Percentiles rank a stretch among this genome's conserved stretches.
These are phyloP conservation scores for Mortierella alpina DNA, from an alignment of 192 early-diverging fungal species.

Conservation along the genomic window DNA sequence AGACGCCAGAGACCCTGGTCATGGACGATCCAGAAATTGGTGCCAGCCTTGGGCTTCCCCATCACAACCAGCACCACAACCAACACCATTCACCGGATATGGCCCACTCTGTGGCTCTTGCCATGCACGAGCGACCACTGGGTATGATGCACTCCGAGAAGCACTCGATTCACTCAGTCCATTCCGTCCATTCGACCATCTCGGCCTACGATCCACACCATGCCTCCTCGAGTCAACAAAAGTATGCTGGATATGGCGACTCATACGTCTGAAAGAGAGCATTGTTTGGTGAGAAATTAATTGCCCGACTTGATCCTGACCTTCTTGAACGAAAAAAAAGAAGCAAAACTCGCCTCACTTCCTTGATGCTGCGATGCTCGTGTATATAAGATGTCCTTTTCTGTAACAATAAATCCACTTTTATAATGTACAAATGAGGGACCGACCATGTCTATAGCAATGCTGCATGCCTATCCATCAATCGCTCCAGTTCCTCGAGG, in stretches of 20 bases:
- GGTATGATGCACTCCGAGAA: neutral
- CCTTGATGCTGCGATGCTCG: too few species aligned
- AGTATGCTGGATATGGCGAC: neutral
- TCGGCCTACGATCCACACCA: conserved; percentile 1
- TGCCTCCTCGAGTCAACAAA: conserved; percentile 1
- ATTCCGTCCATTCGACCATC: conserved; percentile 3
- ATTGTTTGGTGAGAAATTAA: too few species aligned
- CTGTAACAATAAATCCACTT: too few species aligned
- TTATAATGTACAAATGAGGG: too few species aligned
- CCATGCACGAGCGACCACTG: neutral
- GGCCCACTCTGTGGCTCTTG: neutral
- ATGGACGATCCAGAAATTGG: conserved; percentile 28
- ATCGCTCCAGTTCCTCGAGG: conserved; percentile 36
- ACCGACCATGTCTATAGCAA: conserved; percentile 15
- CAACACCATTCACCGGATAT: neutral
- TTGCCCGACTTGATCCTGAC: too few species aligned
- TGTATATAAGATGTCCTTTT: too few species aligned
- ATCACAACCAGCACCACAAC: neutral
- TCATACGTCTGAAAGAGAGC: too few species aligned
- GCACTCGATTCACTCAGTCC: conserved; percentile 9
- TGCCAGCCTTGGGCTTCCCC: neutral
- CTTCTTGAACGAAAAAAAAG: too few species aligned
- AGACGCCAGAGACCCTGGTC: conserved; percentile 17
- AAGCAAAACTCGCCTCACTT: too few species aligned
- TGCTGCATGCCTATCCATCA: conserved; percentile 46